A percentile compares a stretch with the other conserved stretches of the same genome.
Evolutionary conservation across 2,329 filamentous ascomycete species (phyloP).

Genomic region (Cladosporium sphaerospermum): DNA sequence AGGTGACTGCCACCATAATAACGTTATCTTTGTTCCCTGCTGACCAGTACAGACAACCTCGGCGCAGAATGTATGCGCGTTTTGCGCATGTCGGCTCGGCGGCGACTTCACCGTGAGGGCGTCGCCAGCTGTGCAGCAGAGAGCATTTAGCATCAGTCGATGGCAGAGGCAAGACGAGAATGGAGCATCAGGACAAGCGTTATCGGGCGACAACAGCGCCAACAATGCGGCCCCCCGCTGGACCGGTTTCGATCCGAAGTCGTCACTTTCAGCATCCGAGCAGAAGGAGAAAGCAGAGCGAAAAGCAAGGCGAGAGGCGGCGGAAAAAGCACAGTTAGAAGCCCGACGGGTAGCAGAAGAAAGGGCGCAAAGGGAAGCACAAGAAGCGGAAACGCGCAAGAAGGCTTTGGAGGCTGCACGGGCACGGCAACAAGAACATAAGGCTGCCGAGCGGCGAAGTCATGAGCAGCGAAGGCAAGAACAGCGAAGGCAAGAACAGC

Average conservation of each 20-base stretch:
- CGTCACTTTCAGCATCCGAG: slow-evolving; percentile 18
- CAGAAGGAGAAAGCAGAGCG: slow-evolving; percentile 15
- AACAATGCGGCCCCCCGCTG: background rate
- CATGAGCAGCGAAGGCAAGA: background rate
- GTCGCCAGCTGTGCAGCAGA: background rate
- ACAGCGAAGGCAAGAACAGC: background rate
- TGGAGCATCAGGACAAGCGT: background rate
- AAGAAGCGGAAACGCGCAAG: slow-evolving; percentile 11
- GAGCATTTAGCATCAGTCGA: background rate
- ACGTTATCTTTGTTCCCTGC: background rate
- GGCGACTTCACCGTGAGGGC: slow-evolving; percentile 15
- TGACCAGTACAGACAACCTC: slow-evolving; percentile 14
- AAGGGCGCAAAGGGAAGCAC: slow-evolving; percentile 11
- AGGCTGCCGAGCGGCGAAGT: background rate
- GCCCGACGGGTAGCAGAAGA: slow-evolving; percentile 10
- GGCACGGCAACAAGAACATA: background rate
- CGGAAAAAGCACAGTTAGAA: slow-evolving; percentile 11
- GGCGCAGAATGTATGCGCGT: slow-evolving; percentile 28
- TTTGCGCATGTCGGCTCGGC: slow-evolving; percentile 27
- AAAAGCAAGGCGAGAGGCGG: slow-evolving; percentile 5
- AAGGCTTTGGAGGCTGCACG: background rate
- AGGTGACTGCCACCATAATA: slow-evolving; percentile 14
- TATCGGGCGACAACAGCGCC: background rate
- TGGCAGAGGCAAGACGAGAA: background rate
- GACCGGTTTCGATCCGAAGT: slow-evolving; percentile 18